phyloP scores from a whole-genome alignment of 768 basidiomycete genomes.

The Kwoniella sp. region DNA sequence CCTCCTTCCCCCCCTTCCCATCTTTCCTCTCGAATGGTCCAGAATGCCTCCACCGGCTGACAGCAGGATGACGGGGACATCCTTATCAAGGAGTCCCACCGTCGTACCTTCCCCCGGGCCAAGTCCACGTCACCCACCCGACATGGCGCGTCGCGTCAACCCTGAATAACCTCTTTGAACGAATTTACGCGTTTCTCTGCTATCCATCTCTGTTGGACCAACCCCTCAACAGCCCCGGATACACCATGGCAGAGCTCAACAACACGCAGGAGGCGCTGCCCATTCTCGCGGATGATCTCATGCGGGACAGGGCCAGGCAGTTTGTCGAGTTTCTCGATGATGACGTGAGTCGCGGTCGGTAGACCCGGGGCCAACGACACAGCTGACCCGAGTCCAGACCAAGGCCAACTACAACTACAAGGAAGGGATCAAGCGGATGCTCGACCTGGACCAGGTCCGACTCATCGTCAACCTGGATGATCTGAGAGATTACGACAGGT shows the following conservation, averaged over 20 bases:
- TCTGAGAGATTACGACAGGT: slow-evolving; percentile 83
- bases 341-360: slow-evolving; percentile 40
- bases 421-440: slow-evolving; percentile 75
- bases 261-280: slow-evolving; percentile 52
- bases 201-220: neutral
- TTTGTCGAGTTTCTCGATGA: slow-evolving; percentile 69
- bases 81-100: no score
- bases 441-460: slow-evolving; percentile 75
- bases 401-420: slow-evolving; percentile 62
- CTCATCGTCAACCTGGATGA: slow-evolving; percentile 95
- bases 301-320: slow-evolving; percentile 69
- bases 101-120: neutral
- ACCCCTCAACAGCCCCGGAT: neutral
- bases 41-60: slow-evolving; percentile 12
- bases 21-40: slow-evolving; percentile 9
- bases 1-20: neutral
- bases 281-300: slow-evolving; percentile 59
- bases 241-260: slow-evolving; percentile 34
- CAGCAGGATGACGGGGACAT: neutral
- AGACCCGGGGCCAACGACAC: neutral
- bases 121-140: slow-evolving; percentile 6
- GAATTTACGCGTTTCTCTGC: slow-evolving; percentile 4
- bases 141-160: slow-evolving; percentile 14
- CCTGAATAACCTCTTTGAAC: slow-evolving; percentile 8
- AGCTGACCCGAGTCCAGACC: slow-evolving; percentile 49